phyloP scores from a whole-genome alignment of 306 rosid species.

The Fragaria nilgerrensis region DNA sequence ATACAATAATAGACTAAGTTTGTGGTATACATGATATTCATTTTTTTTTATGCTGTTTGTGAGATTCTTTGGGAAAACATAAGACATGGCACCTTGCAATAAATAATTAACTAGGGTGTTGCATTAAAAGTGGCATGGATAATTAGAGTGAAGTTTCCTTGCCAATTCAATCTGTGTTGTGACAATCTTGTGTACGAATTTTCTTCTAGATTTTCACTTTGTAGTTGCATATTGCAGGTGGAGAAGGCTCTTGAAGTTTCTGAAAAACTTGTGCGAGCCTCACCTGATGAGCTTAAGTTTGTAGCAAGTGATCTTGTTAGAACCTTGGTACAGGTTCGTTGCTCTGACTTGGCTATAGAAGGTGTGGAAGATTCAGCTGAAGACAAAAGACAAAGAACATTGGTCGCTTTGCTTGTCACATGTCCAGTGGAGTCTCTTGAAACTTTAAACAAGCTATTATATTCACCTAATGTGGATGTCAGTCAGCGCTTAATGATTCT shows the following conservation, averaged over 20 bases:
- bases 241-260: constrained; percentile 86
- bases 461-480: constrained; percentile 82
- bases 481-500: constrained; percentile 93
- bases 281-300: constrained; percentile 89
- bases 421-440: constrained; percentile 74
- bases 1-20: constrained; percentile 1
- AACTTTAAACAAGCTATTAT: constrained; percentile 65
- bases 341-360: constrained; percentile 87
- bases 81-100: neutral
- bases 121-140: constrained; percentile 19
- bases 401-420: constrained; percentile 73
- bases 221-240: constrained; percentile 45
- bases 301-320: constrained; percentile 72
- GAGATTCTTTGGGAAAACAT: constrained; percentile 15
- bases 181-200: constrained; percentile 6
- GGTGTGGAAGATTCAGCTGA: constrained; percentile 88
- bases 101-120: neutral
- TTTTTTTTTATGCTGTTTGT: constrained; percentile 26
- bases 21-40: constrained; percentile 23
- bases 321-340: constrained; percentile 85
- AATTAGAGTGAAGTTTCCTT: constrained; percentile 11
- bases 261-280: constrained; percentile 81
- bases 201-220: constrained; percentile 15
- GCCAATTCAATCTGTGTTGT: neutral
- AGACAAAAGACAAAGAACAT: constrained; percentile 80